Evolutionary conservation across 495 filamentous ascomycete genomes (phyloP), one percentile per base, ranked within the genome.

Genomic region (Podospora pseudoanserina): DNA sequence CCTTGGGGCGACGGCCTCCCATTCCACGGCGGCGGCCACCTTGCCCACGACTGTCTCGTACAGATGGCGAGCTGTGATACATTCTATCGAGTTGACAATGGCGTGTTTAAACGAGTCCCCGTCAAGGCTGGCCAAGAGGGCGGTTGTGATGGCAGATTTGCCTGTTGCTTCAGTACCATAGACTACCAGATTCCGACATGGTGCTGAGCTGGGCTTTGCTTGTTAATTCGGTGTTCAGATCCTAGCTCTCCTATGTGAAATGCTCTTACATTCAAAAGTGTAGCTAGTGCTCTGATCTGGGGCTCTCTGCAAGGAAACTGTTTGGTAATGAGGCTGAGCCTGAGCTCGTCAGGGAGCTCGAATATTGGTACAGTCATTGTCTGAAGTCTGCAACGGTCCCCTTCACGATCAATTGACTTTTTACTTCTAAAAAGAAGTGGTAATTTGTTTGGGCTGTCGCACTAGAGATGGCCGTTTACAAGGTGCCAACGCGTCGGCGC

Each of bases 121-220:
- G 13, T 27, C 30, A 11, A 80, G 71, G 9, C 27, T 58, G 20
- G 72, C 65, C 2, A 97, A 86, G 19, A 95, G 81, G 9, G 84
- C 81, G 56, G 81, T 80, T 26, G 91, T 80, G 61, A 97, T 86
- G 63, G 86, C 84, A 28, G 86, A 91, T 79, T 97, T 98, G 69
- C 95, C 96, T 0, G 94, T 97, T n/a, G 93, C 89, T 69, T 92
- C 88, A n/a, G 92, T 87, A 20, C 95, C 95, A 72, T 98, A 87
- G 59, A 95, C 77, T 5, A 97, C 87, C 3, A 98, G 71, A 56
- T 88, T 90, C 6, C 74, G 80, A 67, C 80, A 82, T 30, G 81
- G 79, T 6, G 82, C 82, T 19, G 81, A 80, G 30, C 72, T 65
- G 13, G 82, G 82, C 73, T 84, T 70, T 19, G 58, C 66, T 65